Evolutionary conservation across 495 filamentous ascomycete species (phyloP), one percentile per base, ranked within the genome.

Genomic region (Margaritispora aquatica): DNA sequence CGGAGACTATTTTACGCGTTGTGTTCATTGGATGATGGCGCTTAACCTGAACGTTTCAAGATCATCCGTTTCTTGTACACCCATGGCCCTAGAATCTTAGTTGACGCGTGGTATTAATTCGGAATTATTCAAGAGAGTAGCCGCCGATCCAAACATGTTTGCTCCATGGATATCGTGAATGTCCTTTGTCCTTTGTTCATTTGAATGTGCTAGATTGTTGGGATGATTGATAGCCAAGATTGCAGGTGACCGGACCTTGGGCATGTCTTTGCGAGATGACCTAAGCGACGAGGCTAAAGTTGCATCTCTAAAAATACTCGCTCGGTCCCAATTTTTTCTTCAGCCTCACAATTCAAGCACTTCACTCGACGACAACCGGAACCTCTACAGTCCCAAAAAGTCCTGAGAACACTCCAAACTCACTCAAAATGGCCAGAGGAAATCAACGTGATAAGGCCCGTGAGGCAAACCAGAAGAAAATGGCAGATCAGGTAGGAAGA

Each of bases 381-480:
- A 38, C 48, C 34, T 38, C 1, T 44, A 21, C 21, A 17, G 19
- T n/a, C n/a, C n/a, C n/a, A n/a, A n/a, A n/a, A 22, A 56, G 26
- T 55, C 47, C 59, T 49, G 64, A 51, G 58, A 49, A 61, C 58
- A 55, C 31, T 63, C 36, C 7, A n/a, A 51, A 52, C 36, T 48
- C 55, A 54, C 27, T 63, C 71, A 81, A 70, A 31, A 96, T 96
- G 92, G 84, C 92, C 58, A 88, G 92, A 70, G 92, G 92, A 63
- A 97, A 97, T 70, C 92, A 97, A 79, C 84, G 92, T 68, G 91
- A 96, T 55, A 88, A 88, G 72, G 89, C 87, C 67, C 88, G 92
- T 59, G 87, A 88, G 73, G 91, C 90, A 74, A 86, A 79, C 67
- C 80, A 83, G 70, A 90, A 92, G 78, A 83, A 84, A 69, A 68